These are phyloP conservation scores for Dittrichia graveolens DNA, from an alignment of 129 eudicot species.

Conservation along the genomic window DNA sequence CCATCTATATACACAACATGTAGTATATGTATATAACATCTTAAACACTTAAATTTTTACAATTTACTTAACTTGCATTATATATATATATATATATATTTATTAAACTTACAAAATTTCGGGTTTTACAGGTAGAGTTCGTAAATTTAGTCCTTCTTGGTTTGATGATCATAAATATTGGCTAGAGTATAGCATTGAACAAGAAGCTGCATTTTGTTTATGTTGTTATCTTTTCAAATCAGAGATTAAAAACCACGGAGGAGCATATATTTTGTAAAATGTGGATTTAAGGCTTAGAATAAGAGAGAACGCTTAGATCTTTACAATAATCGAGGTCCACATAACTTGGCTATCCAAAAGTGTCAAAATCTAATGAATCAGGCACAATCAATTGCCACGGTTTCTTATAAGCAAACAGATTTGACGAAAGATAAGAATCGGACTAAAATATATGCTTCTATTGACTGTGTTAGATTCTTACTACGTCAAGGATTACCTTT, in stretches of 20 bases:
- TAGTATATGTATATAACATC: no score
- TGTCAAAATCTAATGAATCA: conserved; percentile 1
- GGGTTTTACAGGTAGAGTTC: not conserved
- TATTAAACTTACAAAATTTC: no score
- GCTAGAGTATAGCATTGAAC: no score
- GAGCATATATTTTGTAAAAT: conserved; percentile 2
- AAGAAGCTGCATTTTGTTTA: no score
- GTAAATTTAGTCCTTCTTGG: no score
- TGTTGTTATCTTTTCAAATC: conserved; percentile 1
- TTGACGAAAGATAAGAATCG: not conserved
- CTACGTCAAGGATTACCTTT: conserved; percentile 17
- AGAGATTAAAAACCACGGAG: not conserved
- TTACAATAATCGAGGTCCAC: not conserved
- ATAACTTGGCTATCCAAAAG: not conserved
- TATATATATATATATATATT: no score
- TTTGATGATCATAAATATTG: not conserved
- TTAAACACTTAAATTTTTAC: no score
- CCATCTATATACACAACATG: no score
- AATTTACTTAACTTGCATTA: no score
- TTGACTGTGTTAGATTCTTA: conserved; percentile 17
- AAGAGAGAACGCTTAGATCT: no score
- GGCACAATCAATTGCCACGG: no score
- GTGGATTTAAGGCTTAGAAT: conserved; percentile 20
- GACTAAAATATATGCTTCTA: no score
- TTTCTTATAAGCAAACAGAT: not conserved